Base-by-base conservation (phyloP, 371 early-diverging fungal genomes). In the Conidiobolus incongruus region DNA sequence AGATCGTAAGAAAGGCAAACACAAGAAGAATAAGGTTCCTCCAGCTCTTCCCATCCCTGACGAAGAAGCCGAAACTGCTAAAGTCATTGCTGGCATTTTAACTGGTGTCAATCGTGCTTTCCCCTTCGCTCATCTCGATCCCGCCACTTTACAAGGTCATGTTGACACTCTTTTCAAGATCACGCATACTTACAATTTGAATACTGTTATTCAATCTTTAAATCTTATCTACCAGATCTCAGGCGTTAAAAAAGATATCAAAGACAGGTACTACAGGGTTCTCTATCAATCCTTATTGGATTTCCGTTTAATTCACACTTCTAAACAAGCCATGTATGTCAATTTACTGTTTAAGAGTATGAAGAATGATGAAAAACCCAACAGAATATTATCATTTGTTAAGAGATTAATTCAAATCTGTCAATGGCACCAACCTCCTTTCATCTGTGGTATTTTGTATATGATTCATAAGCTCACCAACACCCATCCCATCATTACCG, bases 101-200 rank as follows among this genome's bases (percentile, higher is more conserved):
- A 92, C 93, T 0, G 96, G 96, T 48, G 75, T 95, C 29, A 90
- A 92, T 52, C 85, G 96, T 36, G 88, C 91, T 8, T 84, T 90
- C 59, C 92, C 91, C 17, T 95, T 77, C 54, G 68, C 88, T 28
- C 67, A 81, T 50, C 61, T 91, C 15, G 71, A 75, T 2, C 77
- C 79, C 49, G 64, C 62, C n/a, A 66, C 68, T 56, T 77, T 75
- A 59, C 61, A 54, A 39, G 65, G 70, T 31, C 81, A 92, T 57
- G 60, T 90, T 50, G 70, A 86, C 47, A 72, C 74, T 21, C 62
- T 95, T 28, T 93, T 87, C 70, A 75, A 65, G 37, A 75, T 93
- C 39, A 70, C 81, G 11, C 88, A 92, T 50, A 64, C 77, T 12
- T 77, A 77, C 35, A 77, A 75, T 19, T 93, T 95, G 55, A 83